Conservation (phyloP, 106 monocot species). For the Narthecium ossifragum region DNA sequence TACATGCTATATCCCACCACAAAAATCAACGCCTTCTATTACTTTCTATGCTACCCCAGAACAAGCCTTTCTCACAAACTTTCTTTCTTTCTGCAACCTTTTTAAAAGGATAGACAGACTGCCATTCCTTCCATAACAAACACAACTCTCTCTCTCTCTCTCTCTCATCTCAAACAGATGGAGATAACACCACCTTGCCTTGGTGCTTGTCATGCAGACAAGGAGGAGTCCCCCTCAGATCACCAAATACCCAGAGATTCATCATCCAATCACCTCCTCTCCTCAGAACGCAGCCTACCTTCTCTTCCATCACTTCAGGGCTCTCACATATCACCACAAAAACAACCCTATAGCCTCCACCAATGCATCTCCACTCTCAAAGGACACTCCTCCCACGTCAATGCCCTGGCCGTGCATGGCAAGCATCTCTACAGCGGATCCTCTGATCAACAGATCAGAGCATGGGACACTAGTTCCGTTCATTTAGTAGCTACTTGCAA, state of each 20-base stretch:
- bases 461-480: constrained; percentile 8
- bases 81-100: too few relatives aligned
- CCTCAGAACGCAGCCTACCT: constrained; percentile 21
- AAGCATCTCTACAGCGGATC: constrained; percentile 30
- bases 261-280: neutral
- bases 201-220: neutral
- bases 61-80: too few relatives aligned
- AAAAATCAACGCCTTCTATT: too few relatives aligned
- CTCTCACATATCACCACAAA: neutral
- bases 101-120: too few relatives aligned
- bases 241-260: neutral
- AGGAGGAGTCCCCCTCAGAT: too few relatives aligned
- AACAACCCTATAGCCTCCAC: neutral
- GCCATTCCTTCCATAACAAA: too few relatives aligned
- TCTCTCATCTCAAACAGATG: too few relatives aligned
- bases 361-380: constrained; percentile 24
- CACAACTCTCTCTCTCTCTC: neutral
- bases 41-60: too few relatives aligned
- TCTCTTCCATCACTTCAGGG: constrained; percentile 16
- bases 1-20: too few relatives aligned
- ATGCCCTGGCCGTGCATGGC: constrained; percentile 18
- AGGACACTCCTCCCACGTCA: constrained; percentile 38
- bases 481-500: neutral
- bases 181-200: constrained; percentile 1
- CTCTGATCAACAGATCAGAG: constrained; percentile 24